phyloP scores from a whole-genome alignment of 1,139 yeast species.

The Hansenula sp. region DNA sequence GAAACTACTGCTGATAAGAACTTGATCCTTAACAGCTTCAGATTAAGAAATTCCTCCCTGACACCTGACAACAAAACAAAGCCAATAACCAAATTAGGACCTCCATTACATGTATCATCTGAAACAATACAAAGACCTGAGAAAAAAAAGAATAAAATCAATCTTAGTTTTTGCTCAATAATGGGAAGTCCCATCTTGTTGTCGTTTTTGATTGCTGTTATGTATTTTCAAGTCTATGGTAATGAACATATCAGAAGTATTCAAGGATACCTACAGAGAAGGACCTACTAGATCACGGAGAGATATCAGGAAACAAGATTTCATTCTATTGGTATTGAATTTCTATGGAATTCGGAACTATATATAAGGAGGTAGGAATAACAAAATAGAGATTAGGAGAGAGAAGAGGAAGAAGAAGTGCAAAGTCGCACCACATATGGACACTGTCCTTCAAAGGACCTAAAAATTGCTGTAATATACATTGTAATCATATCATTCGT shows the following conservation, averaged over 20 bases:
- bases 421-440: not conserved
- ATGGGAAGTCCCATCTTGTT: not conserved
- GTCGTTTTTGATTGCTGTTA: not conserved
- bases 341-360: too few relatives aligned
- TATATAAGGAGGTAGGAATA: too few relatives aligned
- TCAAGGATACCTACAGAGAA: not conserved
- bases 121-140: not conserved
- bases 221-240: not conserved
- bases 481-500: constrained; percentile 40
- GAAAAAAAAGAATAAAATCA: not conserved
- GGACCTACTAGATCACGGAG: too few relatives aligned
- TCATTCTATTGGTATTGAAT: too few relatives aligned
- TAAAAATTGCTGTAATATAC: not conserved
- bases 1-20: not conserved
- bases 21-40: not conserved
- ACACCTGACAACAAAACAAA: not conserved
- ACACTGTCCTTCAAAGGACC: not conserved
- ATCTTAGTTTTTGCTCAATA: not conserved
- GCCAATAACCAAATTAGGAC: not conserved
- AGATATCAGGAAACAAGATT: too few relatives aligned
- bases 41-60: not conserved
- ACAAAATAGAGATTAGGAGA: too few relatives aligned
- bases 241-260: not conserved
- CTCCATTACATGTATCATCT: not conserved
- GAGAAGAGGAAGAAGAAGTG: too few relatives aligned